A percentile compares a stretch with the other conserved stretches of the same genome.
phyloP scores from a whole-genome alignment of 129 eudicot species.

The Smallanthus sonchifolius region DNA sequence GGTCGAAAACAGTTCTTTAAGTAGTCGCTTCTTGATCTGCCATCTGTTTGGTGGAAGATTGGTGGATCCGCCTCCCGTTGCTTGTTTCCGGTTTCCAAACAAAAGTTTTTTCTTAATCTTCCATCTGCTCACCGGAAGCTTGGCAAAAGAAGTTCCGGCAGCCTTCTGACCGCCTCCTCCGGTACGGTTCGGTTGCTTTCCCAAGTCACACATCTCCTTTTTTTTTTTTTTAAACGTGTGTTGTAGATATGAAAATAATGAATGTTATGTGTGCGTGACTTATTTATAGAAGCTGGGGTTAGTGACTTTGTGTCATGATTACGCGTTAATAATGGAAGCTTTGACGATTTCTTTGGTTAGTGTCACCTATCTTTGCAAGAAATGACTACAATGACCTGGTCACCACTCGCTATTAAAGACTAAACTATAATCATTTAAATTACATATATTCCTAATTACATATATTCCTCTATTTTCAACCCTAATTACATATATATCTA shows the following conservation, averaged over 20 bases:
- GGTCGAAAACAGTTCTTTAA: too few relatives aligned
- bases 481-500: too few relatives aligned
- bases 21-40: constrained; percentile 14
- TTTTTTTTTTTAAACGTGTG: too few relatives aligned
- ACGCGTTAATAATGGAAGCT: constrained; percentile 12
- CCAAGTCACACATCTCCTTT: constrained; percentile 2
- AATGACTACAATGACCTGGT: constrained; percentile 8
- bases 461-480: too few relatives aligned
- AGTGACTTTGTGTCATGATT: constrained; percentile 2
- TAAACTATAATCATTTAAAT: too few relatives aligned
- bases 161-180: constrained; percentile 8
- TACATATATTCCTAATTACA: too few relatives aligned
- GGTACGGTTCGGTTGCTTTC: constrained; percentile 18
- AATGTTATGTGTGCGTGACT: neutral
- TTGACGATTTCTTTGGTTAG: constrained; percentile 14
- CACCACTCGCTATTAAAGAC: neutral
- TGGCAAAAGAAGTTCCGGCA: constrained; percentile 8
- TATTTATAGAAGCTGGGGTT: neutral
- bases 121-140: constrained; percentile 21
- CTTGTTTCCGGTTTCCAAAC: constrained; percentile 4
- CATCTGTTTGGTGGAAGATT: constrained; percentile 5
- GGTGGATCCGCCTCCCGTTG: neutral
- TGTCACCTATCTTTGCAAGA: neutral
- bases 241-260: neutral
- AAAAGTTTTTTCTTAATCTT: constrained; percentile 20